Evolutionary conservation across 2,329 filamentous ascomycete genomes (phyloP).

Genomic region (Trichoderma sp.): DNA sequence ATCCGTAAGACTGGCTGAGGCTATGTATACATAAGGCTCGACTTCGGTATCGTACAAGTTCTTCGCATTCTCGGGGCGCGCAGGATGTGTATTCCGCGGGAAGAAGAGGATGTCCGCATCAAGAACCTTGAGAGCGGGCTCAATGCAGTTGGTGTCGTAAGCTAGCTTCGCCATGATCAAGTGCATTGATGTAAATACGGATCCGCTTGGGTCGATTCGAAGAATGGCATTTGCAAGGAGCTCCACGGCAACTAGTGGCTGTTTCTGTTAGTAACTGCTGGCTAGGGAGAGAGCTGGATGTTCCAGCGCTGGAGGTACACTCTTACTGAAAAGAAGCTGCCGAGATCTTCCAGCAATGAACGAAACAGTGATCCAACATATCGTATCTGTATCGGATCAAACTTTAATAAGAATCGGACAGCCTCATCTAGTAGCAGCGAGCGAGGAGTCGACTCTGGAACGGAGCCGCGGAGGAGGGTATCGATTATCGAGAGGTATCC

Average conservation of each 20-base stretch:
- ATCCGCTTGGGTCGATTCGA: conserved; percentile 63
- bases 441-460: conserved; percentile 32
- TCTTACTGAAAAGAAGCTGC: conserved; percentile 43
- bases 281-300: background rate
- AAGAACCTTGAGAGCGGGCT: conserved; percentile 57
- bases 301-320: too few relatives aligned
- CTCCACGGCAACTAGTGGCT: conserved; percentile 49
- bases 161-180: conserved; percentile 57
- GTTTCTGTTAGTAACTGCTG: conserved; percentile 19
- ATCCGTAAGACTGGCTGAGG: conserved; percentile 56
- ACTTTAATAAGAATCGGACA: conserved; percentile 45
- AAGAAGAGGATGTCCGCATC: conserved; percentile 66
- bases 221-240: conserved; percentile 54
- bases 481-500: conserved; percentile 51
- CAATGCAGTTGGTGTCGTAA: conserved; percentile 51
- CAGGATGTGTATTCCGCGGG: conserved; percentile 43
- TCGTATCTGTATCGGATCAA: conserved; percentile 51
- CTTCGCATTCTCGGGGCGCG: conserved; percentile 34
- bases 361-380: conserved; percentile 46
- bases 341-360: conserved; percentile 43
- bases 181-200: conserved; percentile 65
- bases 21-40: conserved; percentile 56
- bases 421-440: conserved; percentile 40
- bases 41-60: conserved; percentile 46
- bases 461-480: conserved; percentile 31